Evolutionary conservation across 2,329 filamentous ascomycete species (phyloP), one percentile per base, ranked within the genome.

Genomic region (Beauveria pseudobassiana): DNA sequence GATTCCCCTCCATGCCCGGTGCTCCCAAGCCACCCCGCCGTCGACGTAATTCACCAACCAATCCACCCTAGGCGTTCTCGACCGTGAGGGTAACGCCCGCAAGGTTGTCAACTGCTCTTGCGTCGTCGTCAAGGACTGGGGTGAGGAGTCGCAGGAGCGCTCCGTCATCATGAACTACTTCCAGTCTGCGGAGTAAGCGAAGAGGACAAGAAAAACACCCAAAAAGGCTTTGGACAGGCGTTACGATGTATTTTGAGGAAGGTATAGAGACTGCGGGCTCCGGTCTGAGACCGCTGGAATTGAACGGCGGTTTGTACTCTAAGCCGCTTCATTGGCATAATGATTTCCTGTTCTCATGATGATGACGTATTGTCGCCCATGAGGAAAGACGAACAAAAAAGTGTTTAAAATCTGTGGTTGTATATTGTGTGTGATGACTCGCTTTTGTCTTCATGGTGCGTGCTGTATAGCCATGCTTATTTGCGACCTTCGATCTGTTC

Each of bases 21-120:
- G 34, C 34, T 38, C 34, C 14, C 34, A 38, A 16, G 34, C 14
- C 14, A 38, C 48, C 46, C 22, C 46, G 12, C 7, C 24, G 24
- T 26, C 48, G 24, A 24, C 45, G n/a, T 7, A 18, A 24, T 30
- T 14, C 30, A 26, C 26, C 24, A 74, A 77, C 66, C 62, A 18
- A 50, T 18, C 50, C 56, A 61, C 55, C 58, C 63, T 61, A 97
- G 93, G 93, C 83, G 93, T 97, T 73, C 88, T 99, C 74, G 95
- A 99, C 85, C 93, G 95, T 77, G 95, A 99, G 83, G 95, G 95
- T 74, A 99, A 99, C 82, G 92, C 95, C 75, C 91, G 95, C 82
- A 99, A 99, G 89, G 93, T 99, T 72, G 95, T 99, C 84, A 99
- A 99, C 90, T 99, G 95, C 92, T 98, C 93, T 76, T 98, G 95